Evolutionary conservation across 768 basidiomycete species (phyloP).

Genomic region (Suillus lakei): DNA sequence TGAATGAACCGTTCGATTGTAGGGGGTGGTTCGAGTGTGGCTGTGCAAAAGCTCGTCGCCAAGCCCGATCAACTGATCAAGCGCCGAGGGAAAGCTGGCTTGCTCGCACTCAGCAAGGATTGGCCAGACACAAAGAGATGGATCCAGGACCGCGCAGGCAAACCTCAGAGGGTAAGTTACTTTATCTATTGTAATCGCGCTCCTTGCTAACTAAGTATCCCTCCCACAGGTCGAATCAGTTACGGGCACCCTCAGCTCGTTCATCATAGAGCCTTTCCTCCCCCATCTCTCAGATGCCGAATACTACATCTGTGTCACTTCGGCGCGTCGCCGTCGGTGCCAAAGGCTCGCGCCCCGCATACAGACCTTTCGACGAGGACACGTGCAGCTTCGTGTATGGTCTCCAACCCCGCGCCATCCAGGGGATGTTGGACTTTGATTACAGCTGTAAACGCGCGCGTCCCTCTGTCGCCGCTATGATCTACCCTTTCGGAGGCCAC

Average conservation of each 20-base stretch:
- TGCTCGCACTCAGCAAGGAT: conserved; percentile 91
- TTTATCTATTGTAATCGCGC: conserved; percentile 12
- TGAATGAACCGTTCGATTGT: no score
- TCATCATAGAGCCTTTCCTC: conserved; percentile 99
- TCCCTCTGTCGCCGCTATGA: conserved; percentile 98
- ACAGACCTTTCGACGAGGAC: conserved; percentile 88
- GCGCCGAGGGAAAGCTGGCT: conserved; percentile 97
- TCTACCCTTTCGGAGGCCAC: conserved; percentile 99
- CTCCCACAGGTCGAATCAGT: conserved; percentile 67
- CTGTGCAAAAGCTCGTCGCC: conserved; percentile 92
- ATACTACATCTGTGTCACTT: conserved; percentile 98
- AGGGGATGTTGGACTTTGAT: conserved; percentile 99
- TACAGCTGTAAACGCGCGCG: conserved; percentile 92
- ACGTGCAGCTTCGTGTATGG: conserved; percentile 99
- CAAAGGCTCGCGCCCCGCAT: conserved; percentile 65
- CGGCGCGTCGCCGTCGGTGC: conserved; percentile 93
- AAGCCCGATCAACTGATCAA: conserved; percentile 99
- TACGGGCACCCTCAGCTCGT: conserved; percentile 69
- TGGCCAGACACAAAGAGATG: conserved; percentile 89
- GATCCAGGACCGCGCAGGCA: conserved; percentile 89
- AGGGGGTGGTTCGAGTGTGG: no score
- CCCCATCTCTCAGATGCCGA: conserved; percentile 94
- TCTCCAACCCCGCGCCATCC: conserved; percentile 98
- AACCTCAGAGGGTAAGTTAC: conserved; percentile 84
- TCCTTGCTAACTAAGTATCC: conserved; percentile 10